Base-by-base conservation (phyloP, 345 rosid species). In the Geranium brycei region DNA sequence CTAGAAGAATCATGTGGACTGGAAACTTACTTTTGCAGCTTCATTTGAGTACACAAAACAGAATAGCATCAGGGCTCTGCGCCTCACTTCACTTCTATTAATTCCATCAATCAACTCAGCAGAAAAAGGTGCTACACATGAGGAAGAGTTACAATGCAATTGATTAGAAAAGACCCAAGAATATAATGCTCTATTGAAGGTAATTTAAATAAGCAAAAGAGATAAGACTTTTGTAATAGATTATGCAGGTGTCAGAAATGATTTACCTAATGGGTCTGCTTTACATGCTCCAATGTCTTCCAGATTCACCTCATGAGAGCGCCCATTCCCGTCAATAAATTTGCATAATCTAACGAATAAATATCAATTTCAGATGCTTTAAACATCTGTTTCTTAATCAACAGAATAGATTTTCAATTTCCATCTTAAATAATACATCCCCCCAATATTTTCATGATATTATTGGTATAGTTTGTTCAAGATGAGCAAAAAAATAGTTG, bases 51-150 rank as follows among this genome's bases (percentile, higher is more conserved):
- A 73, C 60, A 80, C 58, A 59, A 87, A 71, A 73, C 97, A 92
- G 65, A 92, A 89, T 51, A 92, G 96, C 64, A 81, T 72, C 56
- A 92, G 78, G 38, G 87, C 91, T 62, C 83, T 82, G 69, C 96
- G 85, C 78, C 99, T 88, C 17, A 84, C 76, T 78, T 86, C 85
- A 35, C 87, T 81, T 78, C 73, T 88, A 73, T 92, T 90, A 58
- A 89, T 82, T 64, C 98, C 97, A 73, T 92, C 97, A 47, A 90
- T 84, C 35, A 92, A 78, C 73, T 73, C 86, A 19, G 89, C 81
- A 63, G 87, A 77, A 77, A 80, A 73, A 53, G 82, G 80, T 58
- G 97, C 91, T 92, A 73, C 66, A 66, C n/a, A 60, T 32, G 47
- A 59, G 19, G 60, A 17, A 69, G 59, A 62, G 32, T 53, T 57